Evolutionary conservation across 1,139 yeast genomes (phyloP), one percentile per base, ranked within the genome.

Genomic region (Pichia sp.): DNA sequence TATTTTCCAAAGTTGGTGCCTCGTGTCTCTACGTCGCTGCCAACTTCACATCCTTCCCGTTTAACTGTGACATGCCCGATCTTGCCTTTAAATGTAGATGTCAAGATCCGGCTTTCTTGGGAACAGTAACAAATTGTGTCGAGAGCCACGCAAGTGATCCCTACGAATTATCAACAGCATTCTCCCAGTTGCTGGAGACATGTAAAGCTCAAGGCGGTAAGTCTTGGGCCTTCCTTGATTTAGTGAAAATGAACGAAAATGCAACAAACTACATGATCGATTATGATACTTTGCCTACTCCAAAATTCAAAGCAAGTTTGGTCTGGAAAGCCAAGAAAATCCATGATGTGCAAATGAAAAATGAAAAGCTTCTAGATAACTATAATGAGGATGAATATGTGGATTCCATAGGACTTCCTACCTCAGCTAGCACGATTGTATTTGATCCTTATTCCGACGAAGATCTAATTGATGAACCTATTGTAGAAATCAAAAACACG

Each of bases 61-160:
- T 70, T 52, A 63, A 68, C 49, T 69, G 73, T 58, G 45, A 51
- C 29, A 52, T 60, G 41, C 65, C 64, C 1, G 70, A 67, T 49
- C 55, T 66, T 43, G 64, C 67, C n/a, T 66, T 61, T 50, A 62
- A 61, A 40, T 67, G 70, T 52, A 59, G 69, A 11, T 72, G 75
- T 52, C 52, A 59, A 13, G 63, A 69, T 57, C 61, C 63, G 2
- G 60, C 67, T 4, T 72, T 69, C 54, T 50, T 72, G 45, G 72
- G 72, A 5, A 69, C 74, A 0, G 65, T 70, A 4, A 58, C 71
- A 13, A 54, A 64, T 30, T 72, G 75, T 56, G 65, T 71, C 32
- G 72, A 70, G 38, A 55, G 57, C 5, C 58, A 61, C 55, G 55
- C 71, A 31, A 47, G 46, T 13, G 66, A 66, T 54, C 64, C 64